phyloP scores from a whole-genome alignment of 805 yeast genomes.

The Ascoidea asiatica region DNA sequence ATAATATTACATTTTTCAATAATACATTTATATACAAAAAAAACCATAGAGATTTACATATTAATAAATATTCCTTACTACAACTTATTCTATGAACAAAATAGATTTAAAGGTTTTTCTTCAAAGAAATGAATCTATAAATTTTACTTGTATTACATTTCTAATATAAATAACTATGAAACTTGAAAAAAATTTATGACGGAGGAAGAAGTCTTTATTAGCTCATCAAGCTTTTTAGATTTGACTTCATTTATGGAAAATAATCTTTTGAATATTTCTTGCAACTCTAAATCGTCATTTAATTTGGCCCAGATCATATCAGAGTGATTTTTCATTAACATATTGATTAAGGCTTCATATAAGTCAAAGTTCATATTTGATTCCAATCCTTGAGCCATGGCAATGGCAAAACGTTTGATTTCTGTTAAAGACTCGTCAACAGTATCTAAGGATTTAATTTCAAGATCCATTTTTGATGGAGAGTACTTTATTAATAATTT shows the following conservation, averaged over 20 bases:
- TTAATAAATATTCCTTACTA: too few species aligned
- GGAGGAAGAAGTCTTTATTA: slow-evolving; percentile 72
- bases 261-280: slow-evolving; percentile 37
- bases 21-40: too few species aligned
- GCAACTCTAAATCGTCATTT: slow-evolving; percentile 21
- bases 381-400: slow-evolving; percentile 45
- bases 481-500: slow-evolving; percentile 42
- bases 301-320: slow-evolving; percentile 44
- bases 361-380: slow-evolving; percentile 58
- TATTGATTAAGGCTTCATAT: slow-evolving; percentile 65
- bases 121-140: too few species aligned
- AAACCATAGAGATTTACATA: too few species aligned
- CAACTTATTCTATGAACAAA: too few species aligned
- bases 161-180: too few species aligned
- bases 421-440: slow-evolving; percentile 51
- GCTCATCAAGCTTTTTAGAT: slow-evolving; percentile 42
- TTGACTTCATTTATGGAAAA: slow-evolving; percentile 24
- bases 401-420: slow-evolving; percentile 49
- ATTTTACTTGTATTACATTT: too few species aligned
- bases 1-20: too few species aligned
- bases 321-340: slow-evolving; percentile 69
- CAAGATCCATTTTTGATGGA: slow-evolving; percentile 74
- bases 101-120: too few species aligned
- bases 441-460: slow-evolving; percentile 64
- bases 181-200: slow-evolving; percentile 43